Conservation (phyloP, 2,329 filamentous ascomycete genomes). For the Fusarium pseudoanthophilum region DNA sequence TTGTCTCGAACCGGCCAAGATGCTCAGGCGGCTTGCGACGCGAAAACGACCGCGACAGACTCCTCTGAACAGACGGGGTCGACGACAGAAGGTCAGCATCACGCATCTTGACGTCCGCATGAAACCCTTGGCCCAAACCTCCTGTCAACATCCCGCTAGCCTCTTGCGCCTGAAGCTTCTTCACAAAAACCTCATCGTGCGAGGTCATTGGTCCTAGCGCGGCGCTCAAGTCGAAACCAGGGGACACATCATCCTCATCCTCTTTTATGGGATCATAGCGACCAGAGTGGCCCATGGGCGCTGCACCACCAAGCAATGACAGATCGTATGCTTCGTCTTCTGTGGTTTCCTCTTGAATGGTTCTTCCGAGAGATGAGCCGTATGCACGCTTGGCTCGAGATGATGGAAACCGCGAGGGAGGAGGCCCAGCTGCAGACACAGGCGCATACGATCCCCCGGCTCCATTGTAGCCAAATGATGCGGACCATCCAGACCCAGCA, state of each 20-base stretch:
- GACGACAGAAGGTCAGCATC: constrained; percentile 61
- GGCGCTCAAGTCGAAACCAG: constrained; percentile 59
- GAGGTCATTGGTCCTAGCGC: constrained; percentile 57
- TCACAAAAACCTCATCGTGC: constrained; percentile 59
- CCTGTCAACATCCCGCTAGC: constrained; percentile 65
- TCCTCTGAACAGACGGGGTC: constrained; percentile 47
- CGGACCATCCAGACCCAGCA: constrained; percentile 40
- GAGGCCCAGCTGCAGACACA: constrained; percentile 34
- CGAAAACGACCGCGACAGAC: constrained; percentile 56
- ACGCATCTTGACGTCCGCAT: constrained; percentile 58
- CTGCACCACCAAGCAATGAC: constrained; percentile 55
- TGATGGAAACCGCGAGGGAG: constrained; percentile 40
- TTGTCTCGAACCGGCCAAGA: constrained; percentile 52
- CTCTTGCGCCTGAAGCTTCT: constrained; percentile 62
- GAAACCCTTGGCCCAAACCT: constrained; percentile 67
- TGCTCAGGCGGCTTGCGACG: constrained; percentile 43
- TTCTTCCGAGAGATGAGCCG: constrained; percentile 37
- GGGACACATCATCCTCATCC: constrained; percentile 47
- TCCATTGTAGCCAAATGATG: constrained; percentile 46
- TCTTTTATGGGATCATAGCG: constrained; percentile 47
- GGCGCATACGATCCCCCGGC: constrained; percentile 45
- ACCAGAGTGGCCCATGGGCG: constrained; percentile 52
- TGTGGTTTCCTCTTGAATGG: constrained; percentile 46
- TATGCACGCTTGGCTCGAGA: constrained; percentile 42
- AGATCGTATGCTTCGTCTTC: constrained; percentile 59